phyloP scores from a whole-genome alignment of 2,329 filamentous ascomycete species.

The Trichoderma endophyticum region DNA sequence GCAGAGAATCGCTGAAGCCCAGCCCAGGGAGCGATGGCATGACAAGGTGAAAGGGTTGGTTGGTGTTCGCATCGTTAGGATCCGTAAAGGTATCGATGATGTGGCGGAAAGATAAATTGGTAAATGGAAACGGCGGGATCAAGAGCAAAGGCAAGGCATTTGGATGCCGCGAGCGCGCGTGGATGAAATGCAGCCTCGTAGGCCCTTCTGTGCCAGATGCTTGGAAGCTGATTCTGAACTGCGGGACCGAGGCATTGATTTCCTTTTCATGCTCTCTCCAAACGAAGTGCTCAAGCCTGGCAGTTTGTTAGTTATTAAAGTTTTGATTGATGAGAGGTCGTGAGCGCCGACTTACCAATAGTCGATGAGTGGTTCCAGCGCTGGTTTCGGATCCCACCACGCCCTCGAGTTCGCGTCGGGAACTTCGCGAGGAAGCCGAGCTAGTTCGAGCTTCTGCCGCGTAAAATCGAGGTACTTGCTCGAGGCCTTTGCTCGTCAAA shows the following conservation, averaged over 20 bases:
- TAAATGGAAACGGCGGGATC: conserved; percentile 63
- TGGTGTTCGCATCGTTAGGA: conserved; percentile 43
- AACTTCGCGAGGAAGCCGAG: conserved; percentile 60
- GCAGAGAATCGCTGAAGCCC: conserved; percentile 63
- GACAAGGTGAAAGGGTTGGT: conserved; percentile 62
- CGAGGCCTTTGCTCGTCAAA: conserved; percentile 49
- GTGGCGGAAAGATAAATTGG: conserved; percentile 58
- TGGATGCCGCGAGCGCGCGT: conserved; percentile 50
- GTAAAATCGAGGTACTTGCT: conserved; percentile 66
- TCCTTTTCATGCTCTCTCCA: conserved; percentile 59
- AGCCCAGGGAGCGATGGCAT: conserved; percentile 63
- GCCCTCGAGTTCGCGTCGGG: conserved; percentile 45
- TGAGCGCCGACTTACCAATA: conserved; percentile 50
- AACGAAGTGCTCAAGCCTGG: conserved; percentile 63
- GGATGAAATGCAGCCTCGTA: conserved; percentile 63
- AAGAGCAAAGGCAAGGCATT: conserved; percentile 62
- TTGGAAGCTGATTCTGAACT: conserved; percentile 58
- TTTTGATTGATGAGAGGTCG: neutral
- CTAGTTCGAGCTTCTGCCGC: conserved; percentile 63
- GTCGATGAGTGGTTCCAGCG: conserved; percentile 63
- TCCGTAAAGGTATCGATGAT: conserved; percentile 54
- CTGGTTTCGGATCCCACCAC: conserved; percentile 59
- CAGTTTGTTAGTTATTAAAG: neutral
- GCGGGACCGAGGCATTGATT: conserved; percentile 58
- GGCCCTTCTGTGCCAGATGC: conserved; percentile 39